These are phyloP conservation scores for Begonia loranthoides DNA, from an alignment of 306 rosid genomes.

Conservation along the genomic window DNA sequence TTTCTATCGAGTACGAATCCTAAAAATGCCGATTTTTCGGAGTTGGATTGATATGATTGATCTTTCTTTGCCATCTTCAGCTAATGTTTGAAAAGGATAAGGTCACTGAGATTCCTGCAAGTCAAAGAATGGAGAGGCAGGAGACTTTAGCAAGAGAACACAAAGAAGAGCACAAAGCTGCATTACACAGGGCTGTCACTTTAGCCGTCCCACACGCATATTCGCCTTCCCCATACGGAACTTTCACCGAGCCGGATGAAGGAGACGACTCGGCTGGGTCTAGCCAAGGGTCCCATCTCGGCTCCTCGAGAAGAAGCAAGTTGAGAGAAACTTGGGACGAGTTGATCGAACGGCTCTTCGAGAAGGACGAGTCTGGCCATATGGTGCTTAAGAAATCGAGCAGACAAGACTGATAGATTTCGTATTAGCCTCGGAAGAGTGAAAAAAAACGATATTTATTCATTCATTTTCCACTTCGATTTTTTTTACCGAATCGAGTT, in stretches of 20 bases:
- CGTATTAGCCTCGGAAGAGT: neutral
- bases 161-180: constrained; percentile 60
- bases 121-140: constrained; percentile 76
- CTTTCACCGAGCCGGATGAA: constrained; percentile 41
- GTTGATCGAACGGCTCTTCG: constrained; percentile 37
- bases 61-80: constrained; percentile 24
- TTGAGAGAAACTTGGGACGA: constrained; percentile 45
- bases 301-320: constrained; percentile 29
- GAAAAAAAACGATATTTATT: neutral
- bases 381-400: constrained; percentile 26
- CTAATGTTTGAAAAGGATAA: constrained; percentile 48
- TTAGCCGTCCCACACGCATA: constrained; percentile 71
- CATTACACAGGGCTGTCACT: constrained; percentile 78
- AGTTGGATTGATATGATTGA: no score
- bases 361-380: constrained; percentile 41
- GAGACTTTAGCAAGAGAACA: constrained; percentile 50
- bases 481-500: neutral
- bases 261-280: constrained; percentile 28
- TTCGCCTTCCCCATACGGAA: constrained; percentile 56
- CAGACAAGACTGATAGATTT: constrained; percentile 9
- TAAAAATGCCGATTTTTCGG: no score
- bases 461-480: neutral
- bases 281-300: constrained; percentile 31
- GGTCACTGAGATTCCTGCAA: constrained; percentile 47
- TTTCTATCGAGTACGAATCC: no score